phyloP scores from a whole-genome alignment of 345 rosid species.

The Gossypium longicalyx region DNA sequence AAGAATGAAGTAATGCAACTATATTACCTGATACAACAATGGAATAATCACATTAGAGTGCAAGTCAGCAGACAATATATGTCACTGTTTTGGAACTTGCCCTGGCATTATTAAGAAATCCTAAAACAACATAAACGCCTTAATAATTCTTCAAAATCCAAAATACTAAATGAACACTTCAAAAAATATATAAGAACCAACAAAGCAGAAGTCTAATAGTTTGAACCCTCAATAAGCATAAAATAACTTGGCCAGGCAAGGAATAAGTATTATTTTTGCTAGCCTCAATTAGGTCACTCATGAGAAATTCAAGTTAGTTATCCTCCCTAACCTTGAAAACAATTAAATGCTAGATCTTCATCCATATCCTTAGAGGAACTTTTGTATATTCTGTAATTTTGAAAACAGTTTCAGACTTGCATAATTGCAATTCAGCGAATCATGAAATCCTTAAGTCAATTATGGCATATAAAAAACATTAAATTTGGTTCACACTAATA shows the following conservation, averaged over 20 bases:
- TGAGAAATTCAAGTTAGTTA: background rate
- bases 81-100: background rate
- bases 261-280: background rate
- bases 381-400: background rate
- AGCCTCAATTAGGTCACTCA: background rate
- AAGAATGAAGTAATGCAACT: slow-evolving; percentile 87
- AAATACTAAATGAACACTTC: background rate
- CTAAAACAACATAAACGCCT: background rate
- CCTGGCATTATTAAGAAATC: background rate
- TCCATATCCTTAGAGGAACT: background rate
- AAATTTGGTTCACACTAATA: background rate
- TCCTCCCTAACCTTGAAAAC: background rate
- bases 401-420: background rate
- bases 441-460: background rate
- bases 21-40: slow-evolving; percentile 61
- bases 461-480: slow-evolving; percentile 6
- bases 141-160: background rate
- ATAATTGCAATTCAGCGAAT: background rate
- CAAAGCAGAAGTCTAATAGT: background rate
- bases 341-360: background rate
- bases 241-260: background rate
- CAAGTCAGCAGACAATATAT: background rate
- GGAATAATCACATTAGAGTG: slow-evolving; percentile 20
- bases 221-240: background rate
- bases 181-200: background rate